Evolutionary conservation across 441 rosid species (phyloP).

Genomic region (Erodium texanum): DNA sequence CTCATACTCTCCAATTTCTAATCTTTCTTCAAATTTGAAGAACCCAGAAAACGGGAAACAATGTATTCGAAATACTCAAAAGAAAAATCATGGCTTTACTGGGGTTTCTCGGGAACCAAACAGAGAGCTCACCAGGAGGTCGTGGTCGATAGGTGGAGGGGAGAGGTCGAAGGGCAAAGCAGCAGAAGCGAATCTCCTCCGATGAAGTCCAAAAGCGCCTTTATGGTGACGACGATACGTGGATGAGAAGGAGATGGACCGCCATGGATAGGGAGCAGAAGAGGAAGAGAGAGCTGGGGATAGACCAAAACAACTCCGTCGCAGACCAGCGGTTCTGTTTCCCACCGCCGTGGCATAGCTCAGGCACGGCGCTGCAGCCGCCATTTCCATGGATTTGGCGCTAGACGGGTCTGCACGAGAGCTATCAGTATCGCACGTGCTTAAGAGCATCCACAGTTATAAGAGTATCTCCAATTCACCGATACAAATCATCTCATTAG

Average conservation of each 20-base stretch:
- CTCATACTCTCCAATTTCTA: no score
- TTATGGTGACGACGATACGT: not conserved
- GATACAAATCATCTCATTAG: no score
- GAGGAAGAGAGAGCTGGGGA: not conserved
- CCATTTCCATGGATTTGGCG: slow-evolving; percentile 6
- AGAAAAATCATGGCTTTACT: no score
- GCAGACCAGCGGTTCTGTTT: not conserved
- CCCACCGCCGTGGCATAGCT: not conserved
- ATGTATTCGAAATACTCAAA: no score
- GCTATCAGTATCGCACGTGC: no score
- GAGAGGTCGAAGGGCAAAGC: slow-evolving; percentile 53
- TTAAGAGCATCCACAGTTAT: no score
- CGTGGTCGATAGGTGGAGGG: slow-evolving; percentile 88
- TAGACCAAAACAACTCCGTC: not conserved
- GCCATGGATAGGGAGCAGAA: not conserved
- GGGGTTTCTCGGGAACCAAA: no score
- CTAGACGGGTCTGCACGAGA: no score
- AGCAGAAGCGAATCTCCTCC: slow-evolving; percentile 2
- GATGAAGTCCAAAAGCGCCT: not conserved
- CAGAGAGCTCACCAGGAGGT: slow-evolving; percentile 40
- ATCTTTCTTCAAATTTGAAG: no score
- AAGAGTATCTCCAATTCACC: no score
- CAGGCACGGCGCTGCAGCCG: not conserved
- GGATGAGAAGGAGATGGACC: not conserved
- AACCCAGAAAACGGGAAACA: no score